A percentile compares a stretch with the other conserved stretches of the same genome.
Evolutionary conservation across 495 filamentous ascomycete species (phyloP).

Genomic region (Penicillium taxi): DNA sequence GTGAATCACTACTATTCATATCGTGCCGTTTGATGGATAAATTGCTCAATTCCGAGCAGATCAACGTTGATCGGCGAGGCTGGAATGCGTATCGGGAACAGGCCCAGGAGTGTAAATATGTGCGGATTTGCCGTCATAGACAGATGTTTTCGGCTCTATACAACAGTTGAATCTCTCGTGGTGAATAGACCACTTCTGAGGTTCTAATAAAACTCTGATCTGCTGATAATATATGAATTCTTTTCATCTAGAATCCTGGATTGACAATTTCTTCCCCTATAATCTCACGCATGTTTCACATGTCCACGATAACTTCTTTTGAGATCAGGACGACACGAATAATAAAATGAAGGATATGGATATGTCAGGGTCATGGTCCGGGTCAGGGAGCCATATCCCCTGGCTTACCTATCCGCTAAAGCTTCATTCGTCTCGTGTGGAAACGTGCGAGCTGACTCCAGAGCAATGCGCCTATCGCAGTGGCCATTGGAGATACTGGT

Average conservation of each 20-base stretch:
- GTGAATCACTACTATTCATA: background rate
- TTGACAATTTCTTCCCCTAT: background rate
- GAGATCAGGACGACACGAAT: background rate
- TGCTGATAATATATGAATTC: conserved; percentile 1
- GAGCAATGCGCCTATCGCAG: conserved; percentile 41
- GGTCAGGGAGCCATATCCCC: conserved; percentile 12
- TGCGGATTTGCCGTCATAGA: conserved; percentile 2
- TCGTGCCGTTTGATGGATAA: conserved; percentile 1
- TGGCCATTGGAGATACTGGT: conserved; percentile 44
- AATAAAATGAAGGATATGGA: conserved; percentile 17
- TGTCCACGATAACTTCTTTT: background rate
- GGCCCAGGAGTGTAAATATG: conserved; percentile 2
- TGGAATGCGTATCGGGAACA: background rate
- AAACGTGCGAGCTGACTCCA: conserved; percentile 35
- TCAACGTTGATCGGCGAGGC: conserved; percentile 4
- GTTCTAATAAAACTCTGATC: conserved; percentile 1
- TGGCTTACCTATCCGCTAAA: conserved; percentile 42
- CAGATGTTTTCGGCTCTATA: conserved; percentile 9
- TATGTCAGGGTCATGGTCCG: conserved; percentile 4
- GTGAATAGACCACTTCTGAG: background rate
- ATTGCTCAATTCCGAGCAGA: conserved; percentile 27
- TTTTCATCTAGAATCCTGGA: too few relatives aligned
- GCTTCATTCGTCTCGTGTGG: conserved; percentile 41
- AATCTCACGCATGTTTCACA: background rate
- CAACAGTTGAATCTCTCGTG: background rate